These are phyloP conservation scores for Rhodotorula sp. DNA, from an alignment of 1,284 basidiomycete species.

Conservation along the genomic window DNA sequence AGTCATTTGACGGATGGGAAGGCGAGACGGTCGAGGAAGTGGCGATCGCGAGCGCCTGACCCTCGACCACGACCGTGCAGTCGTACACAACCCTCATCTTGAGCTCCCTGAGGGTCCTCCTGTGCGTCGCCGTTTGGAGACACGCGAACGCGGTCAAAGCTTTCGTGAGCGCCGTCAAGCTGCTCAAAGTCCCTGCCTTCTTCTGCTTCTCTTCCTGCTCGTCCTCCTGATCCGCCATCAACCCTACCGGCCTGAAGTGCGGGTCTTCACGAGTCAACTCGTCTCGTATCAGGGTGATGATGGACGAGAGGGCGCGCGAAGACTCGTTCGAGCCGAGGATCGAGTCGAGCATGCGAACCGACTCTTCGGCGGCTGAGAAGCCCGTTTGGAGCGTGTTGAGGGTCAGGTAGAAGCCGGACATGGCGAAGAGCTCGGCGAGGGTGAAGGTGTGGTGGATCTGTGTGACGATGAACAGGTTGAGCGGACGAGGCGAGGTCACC, in stretches of 20 bases:
- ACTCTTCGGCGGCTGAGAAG: slow-evolving; percentile 54
- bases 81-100: slow-evolving; percentile 55
- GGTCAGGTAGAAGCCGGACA: slow-evolving; percentile 55
- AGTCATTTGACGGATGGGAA: background rate
- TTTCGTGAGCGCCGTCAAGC: slow-evolving; percentile 53
- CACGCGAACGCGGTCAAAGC: slow-evolving; percentile 57
- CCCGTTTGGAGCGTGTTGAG: slow-evolving; percentile 48
- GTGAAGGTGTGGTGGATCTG: slow-evolving; percentile 55
- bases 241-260: slow-evolving; percentile 47
- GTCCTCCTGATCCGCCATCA: slow-evolving; percentile 5
- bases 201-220: background rate
- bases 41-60: slow-evolving; percentile 7
- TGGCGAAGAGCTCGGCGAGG: slow-evolving; percentile 56
- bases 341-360: slow-evolving; percentile 55
- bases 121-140: slow-evolving; percentile 53
- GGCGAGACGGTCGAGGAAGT: background rate
- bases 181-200: slow-evolving; percentile 41
- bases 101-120: slow-evolving; percentile 48
- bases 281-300: slow-evolving; percentile 54
- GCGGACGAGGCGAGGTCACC: too few relatives aligned
- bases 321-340: slow-evolving; percentile 58
- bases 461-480: too few relatives aligned
- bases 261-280: slow-evolving; percentile 51
- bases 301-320: slow-evolving; percentile 53
- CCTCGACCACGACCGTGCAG: slow-evolving; percentile 52